phyloP scores from a whole-genome alignment of 2,329 filamentous ascomycete genomes.

The Fusarium sp. region DNA sequence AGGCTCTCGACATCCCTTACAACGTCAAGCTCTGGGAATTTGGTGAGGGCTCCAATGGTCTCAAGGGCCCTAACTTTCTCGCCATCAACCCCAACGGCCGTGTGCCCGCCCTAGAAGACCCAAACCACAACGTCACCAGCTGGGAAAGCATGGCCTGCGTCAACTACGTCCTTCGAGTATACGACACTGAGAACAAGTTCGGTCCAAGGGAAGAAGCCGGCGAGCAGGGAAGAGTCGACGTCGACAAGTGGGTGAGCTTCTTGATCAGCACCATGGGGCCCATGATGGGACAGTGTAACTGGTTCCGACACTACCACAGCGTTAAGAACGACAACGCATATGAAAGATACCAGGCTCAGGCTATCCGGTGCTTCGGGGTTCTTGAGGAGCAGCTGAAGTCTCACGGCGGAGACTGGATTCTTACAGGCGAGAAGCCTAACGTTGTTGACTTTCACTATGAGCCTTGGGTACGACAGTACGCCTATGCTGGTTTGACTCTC shows the following conservation, averaged over 20 bases:
- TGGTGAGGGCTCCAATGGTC: conserved; percentile 22
- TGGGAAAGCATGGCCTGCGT: conserved; percentile 44
- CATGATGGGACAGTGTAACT: conserved; percentile 25
- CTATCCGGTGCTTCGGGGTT: conserved; percentile 12
- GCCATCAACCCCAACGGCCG: conserved; percentile 52
- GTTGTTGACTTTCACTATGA: conserved; percentile 32
- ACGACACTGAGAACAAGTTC: conserved; percentile 34
- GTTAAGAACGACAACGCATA: conserved; percentile 25
- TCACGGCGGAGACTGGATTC: conserved; percentile 15
- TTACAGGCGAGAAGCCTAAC: conserved; percentile 10
- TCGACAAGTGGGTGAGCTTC: conserved; percentile 29
- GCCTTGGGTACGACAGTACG: conserved; percentile 20
- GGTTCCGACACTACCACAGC: conserved; percentile 21
- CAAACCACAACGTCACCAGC: conserved; percentile 50
- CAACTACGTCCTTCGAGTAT: conserved; percentile 39
- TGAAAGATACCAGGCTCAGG: conserved; percentile 16
- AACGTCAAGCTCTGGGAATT: conserved; percentile 37
- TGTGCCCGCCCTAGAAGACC: conserved; percentile 49
- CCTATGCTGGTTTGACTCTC: conserved; percentile 9
- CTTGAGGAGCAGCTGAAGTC: conserved; percentile 23
- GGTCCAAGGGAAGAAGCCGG: conserved; percentile 9
- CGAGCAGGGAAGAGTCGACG: conserved; percentile 17
- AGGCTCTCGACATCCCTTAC: conserved; percentile 50
- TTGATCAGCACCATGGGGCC: conserved; percentile 16
- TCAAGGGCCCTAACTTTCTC: conserved; percentile 46